Evolutionary conservation across 352 stramenopile genomes (phyloP), one percentile per base, ranked within the genome.

Genomic region (Phytophthora vignae): DNA sequence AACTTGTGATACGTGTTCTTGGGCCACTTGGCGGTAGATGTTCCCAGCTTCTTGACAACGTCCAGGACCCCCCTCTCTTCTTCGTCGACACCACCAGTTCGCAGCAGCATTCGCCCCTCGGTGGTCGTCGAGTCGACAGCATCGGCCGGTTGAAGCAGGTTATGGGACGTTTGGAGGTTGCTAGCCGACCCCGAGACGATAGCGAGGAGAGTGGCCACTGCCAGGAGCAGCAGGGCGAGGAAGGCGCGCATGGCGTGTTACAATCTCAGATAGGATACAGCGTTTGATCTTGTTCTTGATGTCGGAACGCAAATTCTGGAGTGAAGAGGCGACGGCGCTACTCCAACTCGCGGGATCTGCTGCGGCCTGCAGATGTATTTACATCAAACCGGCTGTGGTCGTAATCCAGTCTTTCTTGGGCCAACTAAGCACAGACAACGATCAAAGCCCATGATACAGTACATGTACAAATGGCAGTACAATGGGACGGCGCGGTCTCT

Each of bases 1-100:
- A 38, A 2, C 50, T 49, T 49, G 15, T 49, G 42, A 15, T 21
- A 21, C 14, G 15, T 49, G 42, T n/a, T 49, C 42, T 49, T 49
- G 42, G 42, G 42, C 42, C 15, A 49, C 42, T 49, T 49, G 7
- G 3, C 12, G 4, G 17, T 22, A 14, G n/a, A 57, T 12, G 40
- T 55, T 10, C 15, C 11, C 17, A 54, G 15, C 12, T 46, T 64
- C 42, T 55, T 55, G 2, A 29, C 42, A 15, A 55, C 9, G 14
- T 55, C 27, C 17, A 42, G 4, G 17, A 48, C 27, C 5, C 21
- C 42, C n/a, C 57, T 53, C 25, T 64, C 57, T 27, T 64, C 57
- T 3, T 64, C 40, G 27, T 46, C 42, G 11, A 25, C 15, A 15
- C 12, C 2, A 40, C 25, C 27, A 42, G 42, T 12, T 19, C 57